Percentiles rank a stretch among this genome's conserved stretches.
Evolutionary conservation across 345 rosid species (phyloP).

Genomic region (Salix suchowensis): DNA sequence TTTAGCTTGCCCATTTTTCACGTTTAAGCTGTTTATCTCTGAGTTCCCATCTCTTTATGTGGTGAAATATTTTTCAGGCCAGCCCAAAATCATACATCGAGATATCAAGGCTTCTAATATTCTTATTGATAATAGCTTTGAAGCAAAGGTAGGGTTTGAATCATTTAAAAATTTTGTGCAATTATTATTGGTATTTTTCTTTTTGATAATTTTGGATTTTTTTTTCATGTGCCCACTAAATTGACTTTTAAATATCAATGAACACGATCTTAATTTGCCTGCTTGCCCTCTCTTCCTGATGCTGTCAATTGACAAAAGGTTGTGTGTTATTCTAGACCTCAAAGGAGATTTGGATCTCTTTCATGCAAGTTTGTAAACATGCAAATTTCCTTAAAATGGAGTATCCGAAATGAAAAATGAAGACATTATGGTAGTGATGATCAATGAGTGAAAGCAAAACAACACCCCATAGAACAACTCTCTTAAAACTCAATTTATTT

Average conservation of each 20-base stretch:
- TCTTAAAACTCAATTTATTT: neutral
- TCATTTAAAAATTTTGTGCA: neutral
- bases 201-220: neutral
- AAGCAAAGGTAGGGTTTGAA: constrained; percentile 21
- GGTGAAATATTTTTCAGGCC: constrained; percentile 9
- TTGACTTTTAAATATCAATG: neutral
- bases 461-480: neutral
- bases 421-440: neutral
- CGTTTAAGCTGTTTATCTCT: neutral
- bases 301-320: neutral
- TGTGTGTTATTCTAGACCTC: neutral
- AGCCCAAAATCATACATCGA: constrained; percentile 29
- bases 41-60: neutral
- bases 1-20: neutral
- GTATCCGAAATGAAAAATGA: neutral
- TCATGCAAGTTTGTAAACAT: neutral
- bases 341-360: neutral
- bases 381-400: neutral
- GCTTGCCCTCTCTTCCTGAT: neutral
- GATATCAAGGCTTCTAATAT: constrained; percentile 30
- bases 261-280: neutral
- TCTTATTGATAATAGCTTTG: constrained; percentile 25
- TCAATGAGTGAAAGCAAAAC: neutral
- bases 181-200: neutral
- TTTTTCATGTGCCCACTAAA: neutral